These are phyloP conservation scores for Phascolomyces articulosus DNA, from an alignment of 371 early-diverging fungal genomes.

Conservation along the genomic window DNA sequence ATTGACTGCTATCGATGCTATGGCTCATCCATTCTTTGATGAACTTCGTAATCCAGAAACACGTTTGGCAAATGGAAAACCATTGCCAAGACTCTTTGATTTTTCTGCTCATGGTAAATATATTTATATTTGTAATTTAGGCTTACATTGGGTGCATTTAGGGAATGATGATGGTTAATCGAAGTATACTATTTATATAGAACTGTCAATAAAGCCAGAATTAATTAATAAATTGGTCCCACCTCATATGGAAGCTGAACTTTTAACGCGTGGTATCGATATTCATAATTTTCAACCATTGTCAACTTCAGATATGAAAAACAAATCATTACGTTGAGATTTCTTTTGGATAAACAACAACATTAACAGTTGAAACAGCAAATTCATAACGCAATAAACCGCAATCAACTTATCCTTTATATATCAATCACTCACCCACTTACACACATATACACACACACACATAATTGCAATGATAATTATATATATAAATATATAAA, in stretches of 20 bases:
- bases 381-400: too few species aligned
- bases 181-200: constrained; percentile 19
- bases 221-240: constrained; percentile 66
- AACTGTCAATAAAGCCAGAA: constrained; percentile 55
- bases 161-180: too few species aligned
- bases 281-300: constrained; percentile 47
- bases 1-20: constrained; percentile 91
- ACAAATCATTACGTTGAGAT: constrained; percentile 16
- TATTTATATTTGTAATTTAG: neutral
- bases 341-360: neutral
- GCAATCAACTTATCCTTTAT: too few species aligned
- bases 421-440: neutral
- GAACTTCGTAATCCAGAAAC: constrained; percentile 88
- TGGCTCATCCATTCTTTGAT: constrained; percentile 97
- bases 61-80: constrained; percentile 77
- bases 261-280: constrained; percentile 53
- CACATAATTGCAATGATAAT: too few species aligned
- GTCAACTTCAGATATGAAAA: constrained; percentile 39
- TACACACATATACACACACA: neutral
- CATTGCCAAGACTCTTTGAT: constrained; percentile 89
- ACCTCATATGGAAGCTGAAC: constrained; percentile 55
- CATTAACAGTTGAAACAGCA: neutral
- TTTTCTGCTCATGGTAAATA: constrained; percentile 80
- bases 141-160: too few species aligned
- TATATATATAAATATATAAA: too few species aligned